These are phyloP conservation scores for Botrytis porri DNA, from an alignment of 2,329 filamentous ascomycete species.

Conservation along the genomic window DNA sequence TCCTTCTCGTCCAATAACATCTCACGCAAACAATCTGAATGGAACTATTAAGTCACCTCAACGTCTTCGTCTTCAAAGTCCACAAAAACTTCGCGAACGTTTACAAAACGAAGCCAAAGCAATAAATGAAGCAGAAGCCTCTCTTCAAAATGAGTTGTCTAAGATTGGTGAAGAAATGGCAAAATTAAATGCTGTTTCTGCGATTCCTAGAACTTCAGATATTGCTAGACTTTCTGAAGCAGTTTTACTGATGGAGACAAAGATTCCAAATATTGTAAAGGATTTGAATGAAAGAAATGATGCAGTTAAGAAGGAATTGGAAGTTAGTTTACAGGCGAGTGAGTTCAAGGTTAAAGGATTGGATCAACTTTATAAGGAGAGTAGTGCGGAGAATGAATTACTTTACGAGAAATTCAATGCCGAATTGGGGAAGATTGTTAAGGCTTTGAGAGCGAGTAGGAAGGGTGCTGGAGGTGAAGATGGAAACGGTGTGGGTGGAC, in stretches of 20 bases:
- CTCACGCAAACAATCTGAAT: constrained; percentile 16
- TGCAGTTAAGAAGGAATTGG: constrained; percentile 66
- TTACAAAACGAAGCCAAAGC: constrained; percentile 77
- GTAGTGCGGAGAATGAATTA: constrained; percentile 86
- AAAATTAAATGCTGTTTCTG: constrained; percentile 46
- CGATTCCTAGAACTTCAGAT: constrained; percentile 34
- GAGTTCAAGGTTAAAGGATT: constrained; percentile 78
- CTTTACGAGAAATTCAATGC: constrained; percentile 89
- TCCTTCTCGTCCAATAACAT: constrained; percentile 29
- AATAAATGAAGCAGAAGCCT: constrained; percentile 66
- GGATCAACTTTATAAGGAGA: constrained; percentile 85
- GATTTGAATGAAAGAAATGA: constrained; percentile 61
- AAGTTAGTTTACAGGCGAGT: constrained; percentile 66
- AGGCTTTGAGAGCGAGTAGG: constrained; percentile 58
- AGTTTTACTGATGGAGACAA: constrained; percentile 67
- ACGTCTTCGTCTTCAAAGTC: constrained; percentile 64
- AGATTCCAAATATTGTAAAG: constrained; percentile 57
- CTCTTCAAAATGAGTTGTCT: constrained; percentile 70
- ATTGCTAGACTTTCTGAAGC: constrained; percentile 47
- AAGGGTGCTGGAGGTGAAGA: background rate
- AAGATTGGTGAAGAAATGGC: constrained; percentile 81
- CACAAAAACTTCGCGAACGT: constrained; percentile 78
- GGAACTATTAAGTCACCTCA: constrained; percentile 31
- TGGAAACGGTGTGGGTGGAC: constrained; percentile 42
- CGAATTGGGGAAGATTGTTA: constrained; percentile 81